Base-by-base conservation (phyloP, 768 basidiomycete species). In the Russula lepida region DNA sequence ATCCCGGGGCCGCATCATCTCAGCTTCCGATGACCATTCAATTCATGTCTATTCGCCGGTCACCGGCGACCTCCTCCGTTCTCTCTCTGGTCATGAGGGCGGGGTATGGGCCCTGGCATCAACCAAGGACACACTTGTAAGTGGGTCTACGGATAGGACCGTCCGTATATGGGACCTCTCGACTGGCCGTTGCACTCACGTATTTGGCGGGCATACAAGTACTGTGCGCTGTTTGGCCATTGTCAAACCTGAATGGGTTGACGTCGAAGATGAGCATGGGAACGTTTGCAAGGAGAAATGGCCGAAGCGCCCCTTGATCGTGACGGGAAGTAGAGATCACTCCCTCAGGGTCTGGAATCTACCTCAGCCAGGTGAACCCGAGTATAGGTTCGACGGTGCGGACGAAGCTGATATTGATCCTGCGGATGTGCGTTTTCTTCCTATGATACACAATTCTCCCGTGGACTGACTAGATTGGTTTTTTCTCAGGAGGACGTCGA, bases 21-120 rank as follows among this genome's bases (percentile, higher is more conserved):
- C 92, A 12, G 95, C 95, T 12, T 95, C 93, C 0, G 95, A 99
- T 72, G 95, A 98, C 73, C 92, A 98, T 68, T 90, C 92, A 4
- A 97, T 98, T 69, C 91, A 95, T 69, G 85, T 99, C 49, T 98
- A 95, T 71, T 88, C 87, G 25, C 94, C 92, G n/a, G 71, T 80
- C 28, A 89, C 87, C 0, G 95, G 95, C 13, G 79, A 83, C 39
- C 80, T 90, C 23, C 72, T 87, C 5, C 84, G 81, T 44, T 82
- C 86, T 1, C 79, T 98, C 46, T 81, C 89, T 60, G 95, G 95
- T 3, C 95, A 98, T 68, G 90, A 93, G 67, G 95, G 95, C 53
- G 95, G 95, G 19, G 93, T 98, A 1, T 98, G 95, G 95, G 94
- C 95, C 17, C 77, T 98, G n/a, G 89, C 89, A 5, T 86, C 88